Conservation (phyloP, 345 rosid species). For the Psidium guajava region DNA sequence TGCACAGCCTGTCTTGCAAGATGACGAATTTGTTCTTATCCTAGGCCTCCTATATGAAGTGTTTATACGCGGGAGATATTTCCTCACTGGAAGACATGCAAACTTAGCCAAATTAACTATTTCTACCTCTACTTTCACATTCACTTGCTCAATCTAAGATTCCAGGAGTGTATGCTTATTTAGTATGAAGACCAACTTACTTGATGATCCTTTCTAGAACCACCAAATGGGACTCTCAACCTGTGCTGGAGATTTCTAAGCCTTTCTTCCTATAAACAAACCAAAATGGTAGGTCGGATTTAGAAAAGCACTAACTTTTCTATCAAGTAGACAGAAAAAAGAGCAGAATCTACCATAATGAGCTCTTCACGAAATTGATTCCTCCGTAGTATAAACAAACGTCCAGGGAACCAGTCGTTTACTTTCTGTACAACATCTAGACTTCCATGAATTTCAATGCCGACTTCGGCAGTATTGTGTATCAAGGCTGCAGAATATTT, state of each 20-base stretch:
- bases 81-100: background rate
- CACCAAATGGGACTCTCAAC: constrained; percentile 69
- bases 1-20: background rate
- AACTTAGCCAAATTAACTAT: background rate
- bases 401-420: background rate
- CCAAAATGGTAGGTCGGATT: background rate
- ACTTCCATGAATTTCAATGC: background rate
- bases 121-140: background rate
- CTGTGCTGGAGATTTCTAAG: constrained; percentile 55
- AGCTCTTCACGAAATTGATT: background rate
- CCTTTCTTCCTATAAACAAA: constrained; percentile 58
- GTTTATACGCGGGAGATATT: background rate
- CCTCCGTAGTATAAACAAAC: background rate
- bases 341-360: background rate
- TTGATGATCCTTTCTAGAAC: constrained; percentile 76
- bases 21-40: background rate
- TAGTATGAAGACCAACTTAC: constrained; percentile 19
- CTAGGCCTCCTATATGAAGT: background rate
- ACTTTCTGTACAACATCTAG: background rate
- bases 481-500: too few species aligned
- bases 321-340: background rate
- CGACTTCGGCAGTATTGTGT: background rate
- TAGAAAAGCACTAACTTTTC: background rate
- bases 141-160: background rate
- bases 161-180: background rate